These are phyloP conservation scores for Blastomyces silverae DNA, from an alignment of 2,329 filamentous ascomycete species.

Conservation along the genomic window DNA sequence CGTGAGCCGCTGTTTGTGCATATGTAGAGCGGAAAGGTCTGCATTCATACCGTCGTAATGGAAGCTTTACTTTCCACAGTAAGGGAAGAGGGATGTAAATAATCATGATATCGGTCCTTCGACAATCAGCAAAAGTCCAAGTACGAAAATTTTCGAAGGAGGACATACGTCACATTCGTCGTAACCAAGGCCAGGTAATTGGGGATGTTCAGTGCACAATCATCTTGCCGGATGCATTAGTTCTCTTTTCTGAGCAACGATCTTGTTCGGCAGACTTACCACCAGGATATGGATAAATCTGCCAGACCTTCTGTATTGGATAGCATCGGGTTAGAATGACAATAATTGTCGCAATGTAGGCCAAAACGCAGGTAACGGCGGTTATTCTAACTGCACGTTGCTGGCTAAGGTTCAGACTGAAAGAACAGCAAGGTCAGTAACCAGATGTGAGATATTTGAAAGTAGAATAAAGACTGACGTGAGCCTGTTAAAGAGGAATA, in stretches of 20 bases:
- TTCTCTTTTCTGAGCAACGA: not conserved
- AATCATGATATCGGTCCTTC: constrained; percentile 38
- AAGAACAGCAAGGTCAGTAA: not conserved
- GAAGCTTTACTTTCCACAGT: constrained; percentile 38
- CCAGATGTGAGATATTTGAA: not conserved
- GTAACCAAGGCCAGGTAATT: constrained; percentile 37
- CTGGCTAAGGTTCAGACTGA: constrained; percentile 33
- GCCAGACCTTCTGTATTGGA: constrained; percentile 38
- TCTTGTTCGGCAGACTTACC: constrained; percentile 23
- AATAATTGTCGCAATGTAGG: constrained; percentile 32
- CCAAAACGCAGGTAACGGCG: constrained; percentile 27
- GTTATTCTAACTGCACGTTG: constrained; percentile 37
- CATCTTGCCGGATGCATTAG: constrained; percentile 23
- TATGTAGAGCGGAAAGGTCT: not conserved
- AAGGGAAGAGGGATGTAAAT: constrained; percentile 40
- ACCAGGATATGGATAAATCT: constrained; percentile 40
- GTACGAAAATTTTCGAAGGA: not conserved
- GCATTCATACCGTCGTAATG: constrained; percentile 26
- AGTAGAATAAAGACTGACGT: constrained; percentile 30
- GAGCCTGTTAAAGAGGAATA: constrained; percentile 42
- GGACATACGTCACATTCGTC: constrained; percentile 34
- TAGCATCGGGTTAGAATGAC: constrained; percentile 36
- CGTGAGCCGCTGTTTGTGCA: not conserved
- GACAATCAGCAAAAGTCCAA: constrained; percentile 2
- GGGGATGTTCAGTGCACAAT: constrained; percentile 34